Evolutionary conservation across 176 grass and related monocot species (phyloP), one percentile per base, ranked within the genome.

Genomic region (Oryza officinalis): DNA sequence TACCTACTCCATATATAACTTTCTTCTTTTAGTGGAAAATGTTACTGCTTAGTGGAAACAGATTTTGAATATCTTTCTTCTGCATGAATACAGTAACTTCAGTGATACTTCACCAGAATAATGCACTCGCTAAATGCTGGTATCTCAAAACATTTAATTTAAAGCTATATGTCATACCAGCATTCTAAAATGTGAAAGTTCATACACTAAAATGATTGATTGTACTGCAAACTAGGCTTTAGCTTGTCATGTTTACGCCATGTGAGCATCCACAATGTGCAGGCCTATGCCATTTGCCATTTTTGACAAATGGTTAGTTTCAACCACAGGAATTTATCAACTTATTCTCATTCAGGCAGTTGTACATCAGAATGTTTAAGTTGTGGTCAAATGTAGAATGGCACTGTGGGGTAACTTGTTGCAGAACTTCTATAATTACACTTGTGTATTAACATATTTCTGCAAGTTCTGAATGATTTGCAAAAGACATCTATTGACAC

Each of bases 181-280:
- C 17, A 70, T 8, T 85, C 17, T 68, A 85, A 31, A 63, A 10
- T 80, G 13, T 44, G 9, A 52, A 85, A 65, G 37, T 63, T 41
- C 71, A 8, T 41, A 63, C 52, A 65, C 2, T 80, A 28, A 69
- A 83, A 26, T 28, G 20, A 22, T 49, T 61, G 10, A 20, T 75
- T 25, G 8, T 3, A 80, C 18, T 45, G 7, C 13, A 30, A 30
- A 5, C 5, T 67, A 37, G 9, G 10, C 7, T 73, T 71, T 83
- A 71, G 7, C 59, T 63, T 23, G 27, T 63, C 9, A 76, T 65
- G 14, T 3, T 63, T 52, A 70, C 50, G 25, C 57, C n/a, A 25
- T 23, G 8, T 61, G 57, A 61, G 57, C 7, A 61, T 61, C 22
- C 22, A 61, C 27, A 37, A 33, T 59, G 12, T n/a, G 25, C 65